Evolutionary conservation across 2,329 filamentous ascomycete genomes (phyloP).

Genomic region (Aspergillus sergii): DNA sequence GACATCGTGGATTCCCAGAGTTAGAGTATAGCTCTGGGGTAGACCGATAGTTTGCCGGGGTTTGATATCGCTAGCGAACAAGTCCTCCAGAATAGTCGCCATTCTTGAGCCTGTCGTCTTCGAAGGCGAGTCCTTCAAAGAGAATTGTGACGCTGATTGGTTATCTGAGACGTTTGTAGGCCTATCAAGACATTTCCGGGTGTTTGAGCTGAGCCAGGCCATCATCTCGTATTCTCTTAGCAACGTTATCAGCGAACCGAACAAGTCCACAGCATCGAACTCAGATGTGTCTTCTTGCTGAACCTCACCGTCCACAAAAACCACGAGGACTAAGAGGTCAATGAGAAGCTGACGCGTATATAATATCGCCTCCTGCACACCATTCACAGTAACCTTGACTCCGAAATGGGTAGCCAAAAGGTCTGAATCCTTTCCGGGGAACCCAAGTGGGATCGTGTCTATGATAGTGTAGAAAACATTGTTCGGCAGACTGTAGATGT

Average conservation of each 20-base stretch:
- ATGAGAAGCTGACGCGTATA: conserved; percentile 74
- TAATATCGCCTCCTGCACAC: conserved; percentile 76
- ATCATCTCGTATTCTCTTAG: conserved; percentile 72
- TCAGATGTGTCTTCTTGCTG: conserved; percentile 72
- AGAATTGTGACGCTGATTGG: conserved; percentile 25
- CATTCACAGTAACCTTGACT: conserved; percentile 71
- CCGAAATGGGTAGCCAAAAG: conserved; percentile 70
- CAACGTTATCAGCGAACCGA: conserved; percentile 69
- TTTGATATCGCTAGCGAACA: conserved; percentile 48
- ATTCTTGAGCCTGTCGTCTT: conserved; percentile 27
- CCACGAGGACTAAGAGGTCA: conserved; percentile 77
- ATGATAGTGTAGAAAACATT: conserved; percentile 57
- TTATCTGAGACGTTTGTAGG: conserved; percentile 25
- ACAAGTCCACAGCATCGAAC: conserved; percentile 60
- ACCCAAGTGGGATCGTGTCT: conserved; percentile 49
- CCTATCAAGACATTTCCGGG: conserved; percentile 37
- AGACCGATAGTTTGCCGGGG: conserved; percentile 43
- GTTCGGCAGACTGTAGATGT: conserved; percentile 52
- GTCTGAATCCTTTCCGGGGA: conserved; percentile 44
- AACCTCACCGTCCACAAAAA: conserved; percentile 84
- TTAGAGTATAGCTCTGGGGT: conserved; percentile 47
- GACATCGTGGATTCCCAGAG: conserved; percentile 47
- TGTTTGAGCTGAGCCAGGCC: conserved; percentile 61
- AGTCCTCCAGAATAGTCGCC: conserved; percentile 46
- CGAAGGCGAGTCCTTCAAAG: conserved; percentile 27